Conservation (phyloP, 1,284 basidiomycete species). For the Moesziomyces globuligerus region DNA sequence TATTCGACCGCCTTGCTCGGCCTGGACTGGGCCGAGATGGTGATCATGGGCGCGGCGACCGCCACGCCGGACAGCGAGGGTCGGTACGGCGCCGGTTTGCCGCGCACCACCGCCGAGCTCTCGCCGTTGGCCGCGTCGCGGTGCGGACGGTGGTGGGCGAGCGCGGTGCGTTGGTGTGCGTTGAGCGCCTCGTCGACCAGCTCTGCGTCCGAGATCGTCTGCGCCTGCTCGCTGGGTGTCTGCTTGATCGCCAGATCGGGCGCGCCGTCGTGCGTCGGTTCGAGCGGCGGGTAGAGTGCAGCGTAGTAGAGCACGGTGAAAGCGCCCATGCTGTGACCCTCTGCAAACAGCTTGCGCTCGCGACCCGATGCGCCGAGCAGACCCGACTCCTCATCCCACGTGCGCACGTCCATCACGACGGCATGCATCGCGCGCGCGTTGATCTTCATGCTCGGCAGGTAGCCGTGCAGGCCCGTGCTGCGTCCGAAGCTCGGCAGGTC, state of each 20-base stretch:
- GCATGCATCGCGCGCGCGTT: conserved; percentile 69
- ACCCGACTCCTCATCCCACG: conserved; percentile 42
- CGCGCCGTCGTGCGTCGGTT: conserved; percentile 29
- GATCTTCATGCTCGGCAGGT: conserved; percentile 68
- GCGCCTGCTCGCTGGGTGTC: conserved; percentile 32
- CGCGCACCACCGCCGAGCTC: conserved; percentile 10
- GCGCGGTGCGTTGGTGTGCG: conserved; percentile 23
- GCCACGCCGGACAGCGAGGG: conserved; percentile 66
- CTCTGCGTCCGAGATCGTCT: conserved; percentile 22
- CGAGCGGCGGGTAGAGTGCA: conserved; percentile 59
- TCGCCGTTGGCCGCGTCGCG: conserved; percentile 4
- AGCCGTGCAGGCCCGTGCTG: conserved; percentile 69
- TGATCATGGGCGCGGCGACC: conserved; percentile 69
- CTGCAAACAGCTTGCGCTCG: conserved; percentile 65
- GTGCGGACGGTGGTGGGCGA: conserved; percentile 22
- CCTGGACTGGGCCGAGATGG: conserved; percentile 67
- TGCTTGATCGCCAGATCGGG: conserved; percentile 40
- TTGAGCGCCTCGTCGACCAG: conserved; percentile 27
- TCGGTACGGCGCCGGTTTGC: conserved; percentile 33
- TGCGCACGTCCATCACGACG: conserved; percentile 69
- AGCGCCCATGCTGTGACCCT: conserved; percentile 69
- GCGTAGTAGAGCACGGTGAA: conserved; percentile 68
- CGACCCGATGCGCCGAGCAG: conserved; percentile 23
- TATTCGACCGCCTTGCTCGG: conserved; percentile 68
- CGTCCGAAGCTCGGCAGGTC: conserved; percentile 70